A percentile compares a stretch with the other conserved stretches of the same genome.
Evolutionary conservation across 208 protist species (phyloP).

Genomic region (Tritrichomonas musculus): DNA sequence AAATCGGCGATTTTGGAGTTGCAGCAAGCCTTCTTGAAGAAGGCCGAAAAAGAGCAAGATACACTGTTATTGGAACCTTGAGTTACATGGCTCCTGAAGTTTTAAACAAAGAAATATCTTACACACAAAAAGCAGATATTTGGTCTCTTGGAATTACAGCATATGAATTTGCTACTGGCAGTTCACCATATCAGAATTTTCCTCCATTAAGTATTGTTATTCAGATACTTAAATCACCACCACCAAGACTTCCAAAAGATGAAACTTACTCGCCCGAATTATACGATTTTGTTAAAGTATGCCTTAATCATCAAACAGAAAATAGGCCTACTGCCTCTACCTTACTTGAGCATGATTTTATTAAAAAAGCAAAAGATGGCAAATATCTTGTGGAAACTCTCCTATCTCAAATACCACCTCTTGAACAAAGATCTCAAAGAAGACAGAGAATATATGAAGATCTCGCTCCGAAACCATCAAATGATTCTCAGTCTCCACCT

Average conservation of each 20-base stretch:
- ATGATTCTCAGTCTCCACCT: neutral
- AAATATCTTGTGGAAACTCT: neutral
- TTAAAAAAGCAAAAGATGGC: neutral
- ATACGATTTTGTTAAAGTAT: neutral
- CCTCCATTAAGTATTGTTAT: neutral
- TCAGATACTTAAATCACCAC: neutral
- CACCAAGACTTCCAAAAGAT: neutral
- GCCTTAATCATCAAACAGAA: neutral
- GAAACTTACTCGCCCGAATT: neutral
- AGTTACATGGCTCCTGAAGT: neutral
- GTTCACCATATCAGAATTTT: neutral
- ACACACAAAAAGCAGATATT: neutral
- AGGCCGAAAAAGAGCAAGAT: neutral
- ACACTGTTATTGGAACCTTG: neutral
- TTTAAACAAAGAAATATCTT: neutral
- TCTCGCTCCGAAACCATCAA: neutral
- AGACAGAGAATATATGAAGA: neutral
- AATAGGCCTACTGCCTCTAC: neutral
- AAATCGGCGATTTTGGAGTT: neutral
- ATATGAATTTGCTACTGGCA: neutral
- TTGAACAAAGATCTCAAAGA: neutral
- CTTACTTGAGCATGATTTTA: neutral
- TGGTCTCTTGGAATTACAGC: neutral
- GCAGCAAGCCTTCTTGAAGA: neutral
- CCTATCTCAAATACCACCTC: neutral